Percentiles rank a stretch among this genome's conserved stretches.
These are phyloP conservation scores for Trifolium pratense DNA, from an alignment of 306 rosid genomes.

Conservation along the genomic window DNA sequence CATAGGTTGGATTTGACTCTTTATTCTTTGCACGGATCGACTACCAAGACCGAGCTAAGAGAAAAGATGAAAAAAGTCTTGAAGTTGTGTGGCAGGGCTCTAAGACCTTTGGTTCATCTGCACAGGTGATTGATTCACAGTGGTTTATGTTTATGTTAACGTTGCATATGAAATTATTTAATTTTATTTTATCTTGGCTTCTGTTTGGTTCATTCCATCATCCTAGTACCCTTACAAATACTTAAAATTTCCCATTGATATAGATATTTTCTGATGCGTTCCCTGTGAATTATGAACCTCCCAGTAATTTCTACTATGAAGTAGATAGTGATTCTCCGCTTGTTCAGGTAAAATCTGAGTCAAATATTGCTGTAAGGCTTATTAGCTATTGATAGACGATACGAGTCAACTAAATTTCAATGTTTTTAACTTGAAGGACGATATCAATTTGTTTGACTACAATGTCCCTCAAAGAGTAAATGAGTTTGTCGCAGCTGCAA, in stretches of 20 bases:
- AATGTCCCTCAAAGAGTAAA: constrained; percentile 75
- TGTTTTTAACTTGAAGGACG: constrained; percentile 60
- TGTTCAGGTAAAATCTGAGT: constrained; percentile 63
- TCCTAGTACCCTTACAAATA: constrained; percentile 15
- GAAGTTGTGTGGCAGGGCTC: constrained; percentile 88
- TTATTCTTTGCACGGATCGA: constrained; percentile 81
- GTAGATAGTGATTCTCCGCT: constrained; percentile 62
- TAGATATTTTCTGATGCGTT: constrained; percentile 80
- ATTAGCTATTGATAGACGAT: constrained; percentile 23
- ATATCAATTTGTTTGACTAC: constrained; percentile 69
- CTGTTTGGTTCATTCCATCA: constrained; percentile 11
- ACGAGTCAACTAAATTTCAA: constrained; percentile 9
- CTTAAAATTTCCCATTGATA: constrained; percentile 26
- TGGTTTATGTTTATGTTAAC: constrained; percentile 2
- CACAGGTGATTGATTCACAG: constrained; percentile 59
- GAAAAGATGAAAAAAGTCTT: constrained; percentile 69
- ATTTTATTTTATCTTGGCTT: neutral
- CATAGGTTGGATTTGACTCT: constrained; percentile 78
- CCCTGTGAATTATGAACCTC: constrained; percentile 82
- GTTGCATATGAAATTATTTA: neutral
- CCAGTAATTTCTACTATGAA: constrained; percentile 67
- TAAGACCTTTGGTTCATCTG: constrained; percentile 71
- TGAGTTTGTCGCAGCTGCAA: constrained; percentile 76
- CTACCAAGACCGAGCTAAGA: constrained; percentile 81
- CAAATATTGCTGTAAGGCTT: constrained; percentile 23